phyloP scores from a whole-genome alignment of 1,284 basidiomycete genomes.

The Limonomyces culmigenus region DNA sequence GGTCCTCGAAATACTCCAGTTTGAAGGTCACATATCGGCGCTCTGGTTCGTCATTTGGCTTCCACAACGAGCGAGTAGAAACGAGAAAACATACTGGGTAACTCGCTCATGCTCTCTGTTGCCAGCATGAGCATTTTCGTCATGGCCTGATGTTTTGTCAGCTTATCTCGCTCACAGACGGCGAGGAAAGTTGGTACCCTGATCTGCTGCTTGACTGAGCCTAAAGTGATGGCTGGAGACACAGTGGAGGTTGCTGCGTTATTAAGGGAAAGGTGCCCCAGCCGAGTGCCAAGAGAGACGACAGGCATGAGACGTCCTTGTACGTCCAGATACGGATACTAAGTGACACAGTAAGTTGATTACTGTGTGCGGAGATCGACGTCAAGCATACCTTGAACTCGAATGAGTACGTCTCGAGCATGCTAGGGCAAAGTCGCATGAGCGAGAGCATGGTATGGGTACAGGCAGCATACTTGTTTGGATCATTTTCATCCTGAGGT shows the following conservation, averaged over 20 bases:
- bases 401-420: slow-evolving; percentile 70
- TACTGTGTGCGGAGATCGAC: neutral
- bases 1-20: slow-evolving; percentile 59
- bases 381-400: slow-evolving; percentile 41
- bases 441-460: slow-evolving; percentile 2
- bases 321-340: neutral
- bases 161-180: neutral
- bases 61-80: neutral
- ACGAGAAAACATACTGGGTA: slow-evolving; percentile 38
- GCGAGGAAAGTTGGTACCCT: slow-evolving; percentile 5
- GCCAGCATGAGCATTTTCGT: slow-evolving; percentile 59
- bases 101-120: slow-evolving; percentile 57
- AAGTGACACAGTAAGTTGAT: neutral
- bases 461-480: slow-evolving; percentile 41
- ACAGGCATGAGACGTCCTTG: slow-evolving; percentile 10
- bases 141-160: slow-evolving; percentile 26
- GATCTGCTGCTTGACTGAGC: slow-evolving; percentile 10
- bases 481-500: slow-evolving; percentile 47
- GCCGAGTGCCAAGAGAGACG: slow-evolving; percentile 8
- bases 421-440: slow-evolving; percentile 22
- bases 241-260: neutral
- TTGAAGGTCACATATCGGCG: slow-evolving; percentile 74
- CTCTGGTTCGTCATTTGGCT: slow-evolving; percentile 21
- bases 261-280: slow-evolving; percentile 5
- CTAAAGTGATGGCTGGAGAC: slow-evolving; percentile 8